These are phyloP conservation scores for Phytophthora cajani DNA, from an alignment of 352 stramenopile genomes.

Conservation along the genomic window DNA sequence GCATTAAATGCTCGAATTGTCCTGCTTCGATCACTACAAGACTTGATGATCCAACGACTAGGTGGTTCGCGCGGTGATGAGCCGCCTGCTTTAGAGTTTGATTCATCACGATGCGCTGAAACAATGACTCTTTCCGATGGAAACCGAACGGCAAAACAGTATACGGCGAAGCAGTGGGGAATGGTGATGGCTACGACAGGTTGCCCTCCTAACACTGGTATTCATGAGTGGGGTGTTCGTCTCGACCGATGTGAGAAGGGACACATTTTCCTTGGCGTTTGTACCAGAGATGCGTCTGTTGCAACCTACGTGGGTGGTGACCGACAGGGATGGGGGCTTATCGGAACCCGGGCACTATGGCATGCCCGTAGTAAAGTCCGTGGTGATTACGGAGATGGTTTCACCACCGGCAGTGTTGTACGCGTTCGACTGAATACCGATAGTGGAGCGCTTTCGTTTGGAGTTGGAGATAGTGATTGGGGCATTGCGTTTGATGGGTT, in stretches of 20 bases:
- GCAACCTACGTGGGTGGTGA: conserved; percentile 90
- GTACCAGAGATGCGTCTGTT: conserved; percentile 84
- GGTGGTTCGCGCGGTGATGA: conserved; percentile 76
- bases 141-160: conserved; percentile 88
- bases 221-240: conserved; percentile 89
- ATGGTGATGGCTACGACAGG: conserved; percentile 90
- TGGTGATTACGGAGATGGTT: conserved; percentile 89
- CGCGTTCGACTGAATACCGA: conserved; percentile 87
- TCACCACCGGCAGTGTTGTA: conserved; percentile 86
- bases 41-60: conserved; percentile 86
- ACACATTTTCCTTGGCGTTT: conserved; percentile 91
- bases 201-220: conserved; percentile 83
- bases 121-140: conserved; percentile 89
- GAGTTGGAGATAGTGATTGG: conserved; percentile 88
- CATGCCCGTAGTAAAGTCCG: conserved; percentile 91
- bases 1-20: conserved; percentile 60
- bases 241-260: conserved; percentile 91
- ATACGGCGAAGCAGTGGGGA: conserved; percentile 91
- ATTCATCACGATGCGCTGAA: conserved; percentile 85
- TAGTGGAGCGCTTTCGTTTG: conserved; percentile 87
- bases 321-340: conserved; percentile 89
- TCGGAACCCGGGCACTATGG: conserved; percentile 89
- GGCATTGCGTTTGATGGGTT: conserved; percentile 89
- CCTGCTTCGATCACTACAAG: conserved; percentile 82
- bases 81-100: conserved; percentile 84